Percentiles rank a stretch among this genome's conserved stretches.
These are phyloP conservation scores for Coniochaeta sp. DNA, from an alignment of 2,329 filamentous ascomycete genomes.

Conservation along the genomic window DNA sequence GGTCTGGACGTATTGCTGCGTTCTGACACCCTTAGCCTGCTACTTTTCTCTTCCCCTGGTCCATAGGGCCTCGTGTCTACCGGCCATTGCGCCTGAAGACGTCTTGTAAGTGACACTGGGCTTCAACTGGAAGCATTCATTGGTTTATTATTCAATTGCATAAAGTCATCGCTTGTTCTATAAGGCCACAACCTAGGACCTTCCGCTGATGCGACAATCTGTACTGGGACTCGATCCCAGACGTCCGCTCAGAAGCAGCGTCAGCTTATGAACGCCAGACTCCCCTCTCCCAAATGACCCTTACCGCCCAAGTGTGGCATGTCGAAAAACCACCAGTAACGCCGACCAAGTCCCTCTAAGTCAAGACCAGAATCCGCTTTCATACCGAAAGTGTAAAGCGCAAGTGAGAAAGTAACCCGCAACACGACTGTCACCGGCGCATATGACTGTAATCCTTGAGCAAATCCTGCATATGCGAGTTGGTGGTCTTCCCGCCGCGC, in stretches of 20 bases:
- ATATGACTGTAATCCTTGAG: constrained; percentile 62
- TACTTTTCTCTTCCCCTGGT: background rate
- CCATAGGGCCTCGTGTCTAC: background rate
- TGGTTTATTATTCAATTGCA: background rate
- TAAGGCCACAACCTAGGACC: background rate
- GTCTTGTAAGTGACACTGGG: background rate
- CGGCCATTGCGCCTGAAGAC: background rate
- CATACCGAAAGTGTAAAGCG: background rate
- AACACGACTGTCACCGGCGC: constrained; percentile 25
- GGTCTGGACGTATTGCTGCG: background rate
- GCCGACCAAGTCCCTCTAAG: background rate
- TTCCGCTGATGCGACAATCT: background rate
- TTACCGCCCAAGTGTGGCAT: background rate
- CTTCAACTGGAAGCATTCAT: background rate
- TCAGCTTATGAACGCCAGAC: background rate
- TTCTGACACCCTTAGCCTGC: background rate
- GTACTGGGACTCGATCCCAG: background rate
- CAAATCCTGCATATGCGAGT: constrained; percentile 73
- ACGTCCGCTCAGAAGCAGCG: background rate
- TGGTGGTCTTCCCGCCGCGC: constrained; percentile 73
- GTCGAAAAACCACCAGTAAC: background rate
- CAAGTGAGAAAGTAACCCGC: background rate
- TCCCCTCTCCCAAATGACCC: background rate
- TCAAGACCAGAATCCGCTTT: background rate
- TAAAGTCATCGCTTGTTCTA: background rate